Evolutionary conservation across 148 eudicot genomes (phyloP).

Genomic region (Gaultheria prostrata): DNA sequence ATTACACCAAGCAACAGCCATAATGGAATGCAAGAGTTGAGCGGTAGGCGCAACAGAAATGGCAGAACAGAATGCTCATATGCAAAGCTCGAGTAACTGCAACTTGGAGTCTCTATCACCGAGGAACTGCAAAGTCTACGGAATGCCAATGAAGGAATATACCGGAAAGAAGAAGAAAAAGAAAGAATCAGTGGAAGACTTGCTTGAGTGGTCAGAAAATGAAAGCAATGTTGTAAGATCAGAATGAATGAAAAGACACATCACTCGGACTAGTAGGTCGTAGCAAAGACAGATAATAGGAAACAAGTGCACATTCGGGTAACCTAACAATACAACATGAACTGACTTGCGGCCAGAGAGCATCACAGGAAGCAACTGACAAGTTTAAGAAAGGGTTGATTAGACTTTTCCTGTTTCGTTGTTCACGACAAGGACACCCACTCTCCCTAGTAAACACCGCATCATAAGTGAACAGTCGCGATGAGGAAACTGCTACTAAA

Average conservation of each 20-base stretch:
- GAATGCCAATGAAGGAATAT: slow-evolving; percentile 13
- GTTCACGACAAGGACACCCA: background rate
- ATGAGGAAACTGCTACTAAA: background rate
- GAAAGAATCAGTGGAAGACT: slow-evolving; percentile 29
- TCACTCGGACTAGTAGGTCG: background rate
- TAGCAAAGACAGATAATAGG: background rate
- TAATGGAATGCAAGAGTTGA: background rate
- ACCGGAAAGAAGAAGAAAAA: background rate
- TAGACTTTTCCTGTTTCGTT: background rate
- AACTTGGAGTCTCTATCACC: slow-evolving; percentile 34
- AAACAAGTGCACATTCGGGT: background rate
- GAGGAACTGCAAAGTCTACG: slow-evolving; percentile 62
- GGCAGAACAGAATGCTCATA: slow-evolving; percentile 2
- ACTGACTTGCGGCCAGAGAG: background rate
- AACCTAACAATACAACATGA: background rate
- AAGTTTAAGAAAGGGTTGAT: background rate
- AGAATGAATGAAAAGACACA: background rate
- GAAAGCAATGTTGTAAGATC: background rate
- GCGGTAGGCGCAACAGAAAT: background rate
- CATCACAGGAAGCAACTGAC: background rate
- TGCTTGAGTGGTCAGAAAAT: background rate
- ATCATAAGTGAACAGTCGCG: too few species aligned
- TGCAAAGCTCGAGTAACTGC: slow-evolving; percentile 4
- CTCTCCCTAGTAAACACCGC: too few species aligned
- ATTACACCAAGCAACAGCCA: background rate